A percentile compares a stretch with the other conserved stretches of the same genome.
phyloP scores from a whole-genome alignment of 768 basidiomycete genomes.

The Termitomyces sp. region DNA sequence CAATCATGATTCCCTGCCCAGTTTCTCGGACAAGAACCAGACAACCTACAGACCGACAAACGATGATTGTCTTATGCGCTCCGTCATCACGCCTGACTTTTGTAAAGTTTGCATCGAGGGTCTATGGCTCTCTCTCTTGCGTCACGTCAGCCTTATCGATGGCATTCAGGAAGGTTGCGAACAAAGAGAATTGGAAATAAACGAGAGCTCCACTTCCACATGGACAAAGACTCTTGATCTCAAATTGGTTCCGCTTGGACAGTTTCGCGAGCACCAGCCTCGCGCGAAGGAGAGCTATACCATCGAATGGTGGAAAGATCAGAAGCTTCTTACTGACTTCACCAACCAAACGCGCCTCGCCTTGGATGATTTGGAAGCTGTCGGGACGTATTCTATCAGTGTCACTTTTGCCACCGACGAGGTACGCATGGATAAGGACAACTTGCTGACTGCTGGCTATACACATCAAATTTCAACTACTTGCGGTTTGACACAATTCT shows the following conservation, averaged over 20 bases:
- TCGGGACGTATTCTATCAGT: slow-evolving; percentile 38
- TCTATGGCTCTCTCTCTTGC: slow-evolving; percentile 64
- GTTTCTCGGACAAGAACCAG: slow-evolving; percentile 57
- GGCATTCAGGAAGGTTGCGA: slow-evolving; percentile 34
- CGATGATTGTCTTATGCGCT: slow-evolving; percentile 79
- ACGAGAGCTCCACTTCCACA: neutral
- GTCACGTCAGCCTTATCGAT: slow-evolving; percentile 59
- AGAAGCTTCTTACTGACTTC: slow-evolving; percentile 33
- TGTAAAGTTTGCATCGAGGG: slow-evolving; percentile 72
- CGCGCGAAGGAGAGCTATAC: slow-evolving; percentile 43
- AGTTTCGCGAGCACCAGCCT: slow-evolving; percentile 33
- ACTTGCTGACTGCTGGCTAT: slow-evolving; percentile 11
- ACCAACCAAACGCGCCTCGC: slow-evolving; percentile 47
- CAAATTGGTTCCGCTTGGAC: slow-evolving; percentile 55
- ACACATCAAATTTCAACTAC: slow-evolving; percentile 4
- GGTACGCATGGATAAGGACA: slow-evolving; percentile 41
- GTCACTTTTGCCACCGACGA: slow-evolving; percentile 53
- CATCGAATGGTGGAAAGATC: slow-evolving; percentile 52
- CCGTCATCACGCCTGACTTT: slow-evolving; percentile 62
- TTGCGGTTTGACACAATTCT: neutral
- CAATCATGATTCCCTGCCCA: slow-evolving; percentile 17
- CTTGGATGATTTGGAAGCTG: slow-evolving; percentile 25
- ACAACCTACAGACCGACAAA: slow-evolving; percentile 80
- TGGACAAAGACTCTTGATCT: slow-evolving; percentile 35
- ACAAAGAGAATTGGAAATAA: slow-evolving; percentile 1